Evolutionary conservation across 1,139 yeast species (phyloP), one percentile per base, ranked within the genome.

Genomic region (Hansenula sp.): DNA sequence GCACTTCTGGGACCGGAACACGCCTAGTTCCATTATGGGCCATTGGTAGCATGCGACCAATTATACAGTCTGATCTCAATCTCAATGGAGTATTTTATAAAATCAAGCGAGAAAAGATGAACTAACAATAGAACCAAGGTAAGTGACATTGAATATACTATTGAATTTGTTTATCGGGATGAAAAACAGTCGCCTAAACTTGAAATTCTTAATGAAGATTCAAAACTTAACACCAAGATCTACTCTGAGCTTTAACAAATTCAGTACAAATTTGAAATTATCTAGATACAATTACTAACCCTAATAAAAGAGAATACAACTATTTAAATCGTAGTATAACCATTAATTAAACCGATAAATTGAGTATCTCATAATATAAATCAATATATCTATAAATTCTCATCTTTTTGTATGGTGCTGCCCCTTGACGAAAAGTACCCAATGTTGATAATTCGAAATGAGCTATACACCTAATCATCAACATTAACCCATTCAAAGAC

Each of bases 21-120:
- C 56, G 75, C 75, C 76, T 67, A 65, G 73, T 67, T 62, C 64
- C 66, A 55, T 44, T 52, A 57, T 52, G 61, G 67, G 64, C 50
- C 43, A 49, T 51, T 35, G 54, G 62, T 48, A 57, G 41, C 44
- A 63, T 70, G 75, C 70, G 70, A 69, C 61, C 54, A 60, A 42
- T 37, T 33, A 25, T 39, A 38, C 13, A 24, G 35, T 33, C 35
- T 33, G 35, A 33, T 41, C 38, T 5, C 16, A 20, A 12, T 7
- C 12, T 29, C 7, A 14, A 17, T 14, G 40, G 46, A 37, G 44
- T 45, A 20, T 31, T 36, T 18, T 11, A 25, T 25, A 10, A 26
- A 10, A 4, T 25, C 5, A 10, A 10, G 9, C 5, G 22, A 37
- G 26, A n/a, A n/a, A n/a, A n/a, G n/a, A n/a, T n/a, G n/a, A n/a